phyloP scores from a whole-genome alignment of 140 eudicot species.

The Erigeron philadelphicus region DNA sequence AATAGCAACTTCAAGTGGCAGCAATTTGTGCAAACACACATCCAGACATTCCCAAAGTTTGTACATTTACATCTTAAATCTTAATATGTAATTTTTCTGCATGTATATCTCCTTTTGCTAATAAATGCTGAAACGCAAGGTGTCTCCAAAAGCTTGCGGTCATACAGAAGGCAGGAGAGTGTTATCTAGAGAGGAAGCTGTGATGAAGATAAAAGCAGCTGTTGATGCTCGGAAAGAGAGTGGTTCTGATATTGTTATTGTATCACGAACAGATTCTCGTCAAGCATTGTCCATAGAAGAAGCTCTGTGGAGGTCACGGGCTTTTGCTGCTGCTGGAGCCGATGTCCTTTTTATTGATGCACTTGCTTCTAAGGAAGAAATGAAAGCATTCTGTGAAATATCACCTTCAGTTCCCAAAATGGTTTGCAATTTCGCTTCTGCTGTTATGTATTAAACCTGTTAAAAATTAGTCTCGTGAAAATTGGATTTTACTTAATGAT shows the following conservation, averaged over 20 bases:
- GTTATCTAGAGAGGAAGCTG: slow-evolving; percentile 80
- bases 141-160: slow-evolving; percentile 98
- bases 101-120: slow-evolving; percentile 20
- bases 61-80: not conserved
- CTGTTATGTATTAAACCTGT: slow-evolving; percentile 1
- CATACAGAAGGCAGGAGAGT: slow-evolving; percentile 94
- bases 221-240: slow-evolving; percentile 87
- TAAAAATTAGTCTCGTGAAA: not conserved
- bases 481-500: not conserved
- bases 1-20: not conserved
- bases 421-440: slow-evolving; percentile 40
- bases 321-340: slow-evolving; percentile 92
- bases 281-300: slow-evolving; percentile 90
- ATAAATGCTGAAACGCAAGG: slow-evolving; percentile 38
- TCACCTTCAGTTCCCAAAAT: slow-evolving; percentile 72
- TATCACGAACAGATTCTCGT: slow-evolving; percentile 92
- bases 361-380: slow-evolving; percentile 83
- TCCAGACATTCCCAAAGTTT: not conserved
- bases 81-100: not conserved
- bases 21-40: not conserved
- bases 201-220: slow-evolving; percentile 87
- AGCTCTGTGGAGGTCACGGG: slow-evolving; percentile 75
- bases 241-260: slow-evolving; percentile 88
- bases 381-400: slow-evolving; percentile 69
- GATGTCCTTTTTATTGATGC: slow-evolving; percentile 92